Conservation (phyloP, 768 basidiomycete species). For the Tulasnella sp. region DNA sequence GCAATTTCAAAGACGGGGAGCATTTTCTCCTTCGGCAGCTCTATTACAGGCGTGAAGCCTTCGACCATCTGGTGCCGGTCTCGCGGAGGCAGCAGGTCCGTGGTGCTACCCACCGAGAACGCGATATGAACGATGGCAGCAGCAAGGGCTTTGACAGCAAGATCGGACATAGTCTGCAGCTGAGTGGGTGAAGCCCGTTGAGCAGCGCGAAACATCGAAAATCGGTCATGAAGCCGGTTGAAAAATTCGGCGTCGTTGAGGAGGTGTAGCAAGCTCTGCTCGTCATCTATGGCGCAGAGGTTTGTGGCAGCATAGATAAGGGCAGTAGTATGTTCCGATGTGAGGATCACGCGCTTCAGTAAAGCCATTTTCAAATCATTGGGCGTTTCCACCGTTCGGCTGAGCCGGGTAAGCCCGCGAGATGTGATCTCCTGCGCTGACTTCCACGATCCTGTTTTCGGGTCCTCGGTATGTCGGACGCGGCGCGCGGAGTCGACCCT, state of each 20-base stretch:
- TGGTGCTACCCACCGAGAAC: no score
- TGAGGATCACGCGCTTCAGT: neutral
- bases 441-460: neutral
- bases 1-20: no score
- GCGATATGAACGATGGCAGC: no score
- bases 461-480: no score
- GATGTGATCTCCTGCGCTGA: neutral
- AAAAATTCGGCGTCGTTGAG: neutral
- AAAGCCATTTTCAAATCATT: neutral
- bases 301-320: neutral
- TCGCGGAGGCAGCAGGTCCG: no score
- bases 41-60: no score
- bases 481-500: no score
- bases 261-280: neutral
- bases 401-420: no score
- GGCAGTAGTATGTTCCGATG: neutral
- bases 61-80: no score
- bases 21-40: no score
- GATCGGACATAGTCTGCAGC: no score
- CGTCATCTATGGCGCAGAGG: neutral
- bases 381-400: neutral
- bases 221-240: neutral
- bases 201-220: neutral
- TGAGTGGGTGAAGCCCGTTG: neutral
- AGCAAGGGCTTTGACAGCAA: no score